Evolutionary conservation across 169 alveolate species (phyloP), one percentile per base, ranked within the genome.

Genomic region (Cryptosporidium felis): DNA sequence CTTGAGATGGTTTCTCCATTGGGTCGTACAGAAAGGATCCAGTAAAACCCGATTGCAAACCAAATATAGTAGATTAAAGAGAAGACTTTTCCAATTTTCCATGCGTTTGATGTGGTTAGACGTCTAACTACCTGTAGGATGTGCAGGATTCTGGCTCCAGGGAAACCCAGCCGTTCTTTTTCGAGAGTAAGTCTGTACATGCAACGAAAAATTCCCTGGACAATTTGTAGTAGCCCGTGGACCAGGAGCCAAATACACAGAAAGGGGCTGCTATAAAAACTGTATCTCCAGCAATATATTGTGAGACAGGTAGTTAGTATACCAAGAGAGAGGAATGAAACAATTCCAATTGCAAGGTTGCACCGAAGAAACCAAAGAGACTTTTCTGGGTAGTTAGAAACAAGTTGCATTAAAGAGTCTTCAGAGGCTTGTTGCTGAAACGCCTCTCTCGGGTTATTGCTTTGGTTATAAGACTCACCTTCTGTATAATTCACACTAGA

Each of bases 381-480:
- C 47, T 74, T 74, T 16, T 74, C 85, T 2, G 85, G 85, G 34
- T 74, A 74, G 38, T 74, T 49, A 23, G 36, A 74, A 1, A 74
- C 85, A n/a, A 74, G 42, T 23, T 74, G 85, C 56, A 74, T 53
- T n/a, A 74, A 41, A 12, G 85, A 49, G 56, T 74, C 67, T 26
- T 74, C 85, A 9, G 74, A 36, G 38, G 36, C 80, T n/a, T n/a
- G n/a, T n/a, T n/a, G n/a, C n/a, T n/a, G n/a, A n/a, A n/a, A n/a
- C n/a, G n/a, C n/a, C n/a, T n/a, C n/a, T n/a, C n/a, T n/a, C n/a
- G n/a, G n/a, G n/a, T n/a, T n/a, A n/a, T n/a, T n/a, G n/a, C n/a
- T n/a, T n/a, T n/a, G n/a, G n/a, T n/a, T n/a, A n/a, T n/a, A n/a
- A n/a, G n/a, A n/a, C n/a, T n/a, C n/a, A n/a, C n/a, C n/a, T n/a